Base-by-base conservation (phyloP, 768 basidiomycete species). In the Leccinellum luteum region DNA sequence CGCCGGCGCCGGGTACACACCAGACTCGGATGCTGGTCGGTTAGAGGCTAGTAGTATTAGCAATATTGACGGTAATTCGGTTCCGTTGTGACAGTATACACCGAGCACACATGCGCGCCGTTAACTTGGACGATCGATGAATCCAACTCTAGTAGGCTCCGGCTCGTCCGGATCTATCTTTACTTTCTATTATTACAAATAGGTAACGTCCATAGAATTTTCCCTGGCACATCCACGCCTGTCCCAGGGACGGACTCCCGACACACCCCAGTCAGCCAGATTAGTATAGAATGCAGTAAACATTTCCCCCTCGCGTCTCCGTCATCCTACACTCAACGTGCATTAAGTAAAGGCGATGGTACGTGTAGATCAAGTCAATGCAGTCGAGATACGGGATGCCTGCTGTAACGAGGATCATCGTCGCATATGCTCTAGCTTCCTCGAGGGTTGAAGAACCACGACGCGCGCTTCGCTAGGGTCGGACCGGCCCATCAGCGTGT, bases 381-480 rank as follows among this genome's bases (percentile, higher is more conserved):
- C 55, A 35, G 56, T 48, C 49, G 34, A 62, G 50, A 65, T 58
- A 65, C 56, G 41, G 55, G 57, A 61, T 48, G 47, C 50, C 49
- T 50, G 51, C 28, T 52, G 21, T 49, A 58, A 55, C 63, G 56
- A 52, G 58, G 51, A 64, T 55, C 55, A 63, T 52, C 58, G n/a
- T 41, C 50, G 54, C 47, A 59, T 48, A 35, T 55, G 52, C 60
- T 62, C 66, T 67, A 75, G 60, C 66, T 67, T 82, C 76, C 87
- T 71, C 89, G 86, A 63, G 89, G 86, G 73, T 87, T 89, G 81
- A 94, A 94, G 76, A 94, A 94, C 92, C 92, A 94, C 57, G 92
- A 94, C 52, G 92, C 90, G 60, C 92, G 90, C 78, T 94, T 94
- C 63, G 89, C 90, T 91, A 74, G 38, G 65, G 68, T 59, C 49